phyloP scores from a whole-genome alignment of 352 stramenopile species.

The Saprolegnia diclina region DNA sequence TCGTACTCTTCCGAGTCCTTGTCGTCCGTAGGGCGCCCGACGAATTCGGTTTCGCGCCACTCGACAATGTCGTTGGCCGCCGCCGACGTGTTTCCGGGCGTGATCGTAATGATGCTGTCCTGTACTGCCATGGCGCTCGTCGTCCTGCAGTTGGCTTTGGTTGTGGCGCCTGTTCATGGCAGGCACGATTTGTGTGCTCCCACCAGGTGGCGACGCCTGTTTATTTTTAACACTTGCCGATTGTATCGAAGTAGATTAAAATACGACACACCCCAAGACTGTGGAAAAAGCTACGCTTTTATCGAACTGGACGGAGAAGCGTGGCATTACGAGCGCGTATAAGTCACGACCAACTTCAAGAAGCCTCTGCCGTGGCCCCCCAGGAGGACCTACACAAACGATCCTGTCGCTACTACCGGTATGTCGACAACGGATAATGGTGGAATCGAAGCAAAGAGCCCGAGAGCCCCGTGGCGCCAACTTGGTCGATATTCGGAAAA shows the following conservation, averaged over 20 bases:
- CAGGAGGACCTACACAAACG: too few species aligned
- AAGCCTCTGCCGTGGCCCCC: too few species aligned
- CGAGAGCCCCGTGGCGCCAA: too few species aligned
- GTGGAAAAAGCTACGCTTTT: slow-evolving; percentile 15
- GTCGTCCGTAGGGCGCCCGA: slow-evolving; percentile 14
- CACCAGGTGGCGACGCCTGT: background rate
- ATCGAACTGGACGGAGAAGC: slow-evolving; percentile 1
- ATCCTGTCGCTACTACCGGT: too few species aligned
- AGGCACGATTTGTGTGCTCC: background rate
- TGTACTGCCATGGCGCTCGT: slow-evolving; percentile 9
- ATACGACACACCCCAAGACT: too few species aligned
- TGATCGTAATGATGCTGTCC: slow-evolving; percentile 28
- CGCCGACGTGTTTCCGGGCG: slow-evolving; percentile 14
- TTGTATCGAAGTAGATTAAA: background rate
- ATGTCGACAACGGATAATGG: too few species aligned
- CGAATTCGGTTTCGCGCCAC: slow-evolving; percentile 19
- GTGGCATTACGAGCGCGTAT: background rate
- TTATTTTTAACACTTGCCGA: background rate
- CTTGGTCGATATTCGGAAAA: too few species aligned
- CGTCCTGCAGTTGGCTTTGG: background rate
- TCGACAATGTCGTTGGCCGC: slow-evolving; percentile 1
- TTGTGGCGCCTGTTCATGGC: slow-evolving; percentile 6
- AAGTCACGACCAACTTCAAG: background rate
- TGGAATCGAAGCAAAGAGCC: too few species aligned
- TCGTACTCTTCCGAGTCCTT: slow-evolving; percentile 27